These are phyloP conservation scores for Ogataea hybrid DNA, from an alignment of 1,139 yeast species.

Conservation along the genomic window DNA sequence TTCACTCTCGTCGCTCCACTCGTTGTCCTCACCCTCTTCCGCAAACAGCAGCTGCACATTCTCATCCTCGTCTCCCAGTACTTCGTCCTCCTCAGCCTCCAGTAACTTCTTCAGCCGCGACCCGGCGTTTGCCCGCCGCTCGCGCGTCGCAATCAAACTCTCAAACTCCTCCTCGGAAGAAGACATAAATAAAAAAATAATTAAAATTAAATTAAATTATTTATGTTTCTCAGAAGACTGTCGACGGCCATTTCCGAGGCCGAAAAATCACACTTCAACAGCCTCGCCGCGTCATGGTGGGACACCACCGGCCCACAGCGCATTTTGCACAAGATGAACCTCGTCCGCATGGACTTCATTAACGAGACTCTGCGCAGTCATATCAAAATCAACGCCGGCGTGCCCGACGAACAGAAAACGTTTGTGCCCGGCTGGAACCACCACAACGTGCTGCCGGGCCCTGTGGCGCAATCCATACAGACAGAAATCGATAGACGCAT, in stretches of 20 bases:
- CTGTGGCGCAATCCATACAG: constrained; percentile 46
- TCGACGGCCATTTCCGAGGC: constrained; percentile 35
- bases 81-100: constrained; percentile 56
- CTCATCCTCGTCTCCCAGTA: constrained; percentile 60
- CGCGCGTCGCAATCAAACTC: constrained; percentile 65
- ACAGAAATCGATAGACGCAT: constrained; percentile 47
- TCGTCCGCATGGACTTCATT: constrained; percentile 84
- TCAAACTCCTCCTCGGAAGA: constrained; percentile 34
- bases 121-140: constrained; percentile 88
- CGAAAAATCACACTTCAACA: constrained; percentile 82
- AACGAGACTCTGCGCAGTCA: constrained; percentile 53
- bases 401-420: constrained; percentile 45
- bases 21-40: constrained; percentile 84
- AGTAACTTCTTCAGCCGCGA: constrained; percentile 72
- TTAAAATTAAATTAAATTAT: not conserved
- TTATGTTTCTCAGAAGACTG: constrained; percentile 4
- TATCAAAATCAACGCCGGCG: constrained; percentile 43
- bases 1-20: constrained; percentile 41
- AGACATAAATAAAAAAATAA: constrained; percentile 4
- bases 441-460: constrained; percentile 57
- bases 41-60: constrained; percentile 72
- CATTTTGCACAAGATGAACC: constrained; percentile 90
- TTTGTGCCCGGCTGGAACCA: constrained; percentile 79
- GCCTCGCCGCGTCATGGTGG: constrained; percentile 94
- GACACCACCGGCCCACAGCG: constrained; percentile 91